phyloP scores from a whole-genome alignment of 2,329 filamentous ascomycete species.

The Alternaria angustiovoidea region DNA sequence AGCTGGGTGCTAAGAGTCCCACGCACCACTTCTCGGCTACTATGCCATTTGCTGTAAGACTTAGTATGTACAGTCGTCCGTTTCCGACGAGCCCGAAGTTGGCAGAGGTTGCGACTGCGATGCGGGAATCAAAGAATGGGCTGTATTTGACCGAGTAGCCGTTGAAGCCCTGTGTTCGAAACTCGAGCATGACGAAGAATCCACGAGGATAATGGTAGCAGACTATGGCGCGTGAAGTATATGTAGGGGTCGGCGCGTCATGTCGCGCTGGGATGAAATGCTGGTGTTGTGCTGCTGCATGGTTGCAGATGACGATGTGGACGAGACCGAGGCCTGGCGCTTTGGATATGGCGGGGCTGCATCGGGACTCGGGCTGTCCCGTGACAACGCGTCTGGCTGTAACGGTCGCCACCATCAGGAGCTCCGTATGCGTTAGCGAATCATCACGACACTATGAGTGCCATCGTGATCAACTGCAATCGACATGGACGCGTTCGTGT shows the following conservation, averaged over 20 bases:
- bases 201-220: neutral
- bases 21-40: conserved; percentile 80
- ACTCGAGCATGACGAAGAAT: conserved; percentile 78
- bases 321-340: conserved; percentile 30
- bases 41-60: conserved; percentile 82
- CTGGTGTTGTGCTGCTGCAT: conserved; percentile 27
- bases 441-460: neutral
- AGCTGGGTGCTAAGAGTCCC: neutral
- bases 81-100: conserved; percentile 99
- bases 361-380: conserved; percentile 28
- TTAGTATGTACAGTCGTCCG: conserved; percentile 85
- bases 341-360: conserved; percentile 26
- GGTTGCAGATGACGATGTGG: conserved; percentile 27
- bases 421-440: neutral
- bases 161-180: conserved; percentile 91
- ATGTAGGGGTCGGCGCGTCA: conserved; percentile 20
- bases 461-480: neutral
- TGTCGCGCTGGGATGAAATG: conserved; percentile 23
- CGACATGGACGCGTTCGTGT: conserved; percentile 51
- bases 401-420: neutral
- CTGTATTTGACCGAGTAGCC: conserved; percentile 98
- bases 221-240: conserved; percentile 25
- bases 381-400: conserved; percentile 23
- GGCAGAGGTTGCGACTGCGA: conserved; percentile 88
- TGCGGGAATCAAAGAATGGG: conserved; percentile 93